phyloP scores from a whole-genome alignment of 2,329 filamentous ascomycete genomes.

The Drechslera avenae region DNA sequence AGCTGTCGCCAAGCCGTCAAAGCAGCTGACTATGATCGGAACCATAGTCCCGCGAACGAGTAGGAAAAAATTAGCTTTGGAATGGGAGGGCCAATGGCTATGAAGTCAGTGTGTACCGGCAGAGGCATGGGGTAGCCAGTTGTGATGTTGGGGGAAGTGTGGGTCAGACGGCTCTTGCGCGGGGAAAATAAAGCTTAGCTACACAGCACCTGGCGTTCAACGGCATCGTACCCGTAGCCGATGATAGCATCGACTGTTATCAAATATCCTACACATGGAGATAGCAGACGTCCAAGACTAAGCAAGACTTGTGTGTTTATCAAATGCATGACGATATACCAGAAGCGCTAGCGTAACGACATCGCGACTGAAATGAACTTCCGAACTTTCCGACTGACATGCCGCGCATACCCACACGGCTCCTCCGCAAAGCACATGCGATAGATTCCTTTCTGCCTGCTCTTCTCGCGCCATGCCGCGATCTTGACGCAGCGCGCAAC shows the following conservation, averaged over 20 bases:
- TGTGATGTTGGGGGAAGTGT: slow-evolving; percentile 1
- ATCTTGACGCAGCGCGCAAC: slow-evolving; percentile 65
- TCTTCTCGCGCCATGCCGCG: slow-evolving; percentile 68
- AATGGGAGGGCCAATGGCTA: background rate
- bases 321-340: background rate
- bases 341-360: slow-evolving; percentile 4
- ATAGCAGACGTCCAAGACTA: too few species aligned
- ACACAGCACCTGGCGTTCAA: background rate
- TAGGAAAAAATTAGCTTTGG: too few species aligned
- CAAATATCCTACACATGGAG: too few species aligned
- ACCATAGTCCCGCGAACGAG: too few species aligned
- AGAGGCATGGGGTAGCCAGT: background rate
- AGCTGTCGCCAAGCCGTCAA: too few species aligned
- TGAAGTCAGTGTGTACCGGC: background rate
- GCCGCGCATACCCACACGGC: slow-evolving; percentile 65
- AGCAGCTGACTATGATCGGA: too few species aligned
- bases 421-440: slow-evolving; percentile 60
- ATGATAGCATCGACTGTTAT: background rate
- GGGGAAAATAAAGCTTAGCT: slow-evolving; percentile 13
- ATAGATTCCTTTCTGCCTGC: slow-evolving; percentile 62
- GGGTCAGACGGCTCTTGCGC: slow-evolving; percentile 7
- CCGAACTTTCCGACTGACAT: slow-evolving; percentile 20
- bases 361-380: background rate
- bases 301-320: too few species aligned
- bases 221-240: background rate